A percentile compares a stretch with the other conserved stretches of the same genome.
Evolutionary conservation across 1,284 basidiomycete genomes (phyloP).

Genomic region (Exobasidium rhododendri): DNA sequence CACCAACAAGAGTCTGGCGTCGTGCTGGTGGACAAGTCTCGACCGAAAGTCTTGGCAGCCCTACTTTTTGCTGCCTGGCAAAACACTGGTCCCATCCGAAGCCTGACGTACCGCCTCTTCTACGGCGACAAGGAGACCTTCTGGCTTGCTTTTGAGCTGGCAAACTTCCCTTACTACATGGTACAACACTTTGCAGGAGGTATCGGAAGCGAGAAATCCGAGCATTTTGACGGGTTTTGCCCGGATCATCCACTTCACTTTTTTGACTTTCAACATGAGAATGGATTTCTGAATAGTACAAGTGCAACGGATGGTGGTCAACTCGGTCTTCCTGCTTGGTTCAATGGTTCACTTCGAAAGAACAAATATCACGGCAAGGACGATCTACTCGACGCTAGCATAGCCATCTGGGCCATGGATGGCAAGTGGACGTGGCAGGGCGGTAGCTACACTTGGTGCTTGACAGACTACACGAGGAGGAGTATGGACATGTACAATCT

Average conservation of each 20-base stretch:
- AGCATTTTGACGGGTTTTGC: neutral
- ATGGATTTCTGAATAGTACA: neutral
- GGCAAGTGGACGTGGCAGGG: neutral
- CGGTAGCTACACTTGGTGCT: neutral
- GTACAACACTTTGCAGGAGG: conserved; percentile 20
- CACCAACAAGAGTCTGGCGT: neutral
- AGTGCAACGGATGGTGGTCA: neutral
- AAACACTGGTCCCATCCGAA: neutral
- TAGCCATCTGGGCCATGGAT: neutral
- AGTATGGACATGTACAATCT: too few relatives aligned
- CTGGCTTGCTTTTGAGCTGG: conserved; percentile 31
- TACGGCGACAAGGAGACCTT: conserved; percentile 36
- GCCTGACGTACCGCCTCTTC: conserved; percentile 15
- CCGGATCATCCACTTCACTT: neutral
- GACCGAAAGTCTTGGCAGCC: neutral
- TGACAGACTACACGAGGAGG: neutral
- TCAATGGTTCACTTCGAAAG: neutral
- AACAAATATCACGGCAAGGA: neutral
- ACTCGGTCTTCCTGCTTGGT: neutral
- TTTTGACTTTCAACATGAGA: neutral
- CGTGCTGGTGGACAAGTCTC: neutral
- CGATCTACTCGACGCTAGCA: neutral
- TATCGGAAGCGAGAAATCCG: neutral
- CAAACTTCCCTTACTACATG: conserved; percentile 31
- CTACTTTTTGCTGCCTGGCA: neutral